Base-by-base conservation (phyloP, 1,284 basidiomycete genomes). In the Sporisorium scitamineum region DNA sequence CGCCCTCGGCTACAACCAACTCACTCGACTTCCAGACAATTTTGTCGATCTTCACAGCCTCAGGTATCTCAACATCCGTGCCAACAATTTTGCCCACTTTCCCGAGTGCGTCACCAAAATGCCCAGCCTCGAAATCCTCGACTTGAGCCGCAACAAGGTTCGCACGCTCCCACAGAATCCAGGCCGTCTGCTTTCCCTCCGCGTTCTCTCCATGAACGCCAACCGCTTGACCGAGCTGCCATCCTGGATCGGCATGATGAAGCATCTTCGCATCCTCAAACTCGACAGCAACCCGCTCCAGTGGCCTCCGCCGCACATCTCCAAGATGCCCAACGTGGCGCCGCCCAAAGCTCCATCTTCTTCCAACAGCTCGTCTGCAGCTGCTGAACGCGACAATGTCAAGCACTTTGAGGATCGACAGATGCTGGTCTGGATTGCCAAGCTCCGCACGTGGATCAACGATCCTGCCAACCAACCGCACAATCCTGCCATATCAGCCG, bases 131-230 rank as follows among this genome's bases (percentile, higher is more conserved):
- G 95, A 99, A 86, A 97, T 96, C 63, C 88, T 99, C 69, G 96
- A 99, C 86, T 89, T 99, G 53, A 95, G 94, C 76, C 91, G 94
- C 76, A 99, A 99, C 87, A 94, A 92, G 87, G 90, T 99, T 81
- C 91, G 90, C 80, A 87, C 89, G 53, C 87, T 98, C 39, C 96
- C 96, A 10, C 87, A 90, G 2, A 88, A 91, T 63, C 93, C 95
- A 4, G 95, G 95, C 18, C 90, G 91, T 6, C 89, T 99, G 18
- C 87, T 90, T 55, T 90, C 92, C 59, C 90, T 99, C 70, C 90
- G 91, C 70, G 94, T 76, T 16, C 91, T 98, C 57, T 95, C 92
- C 29, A 88, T 98, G 54, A 91, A 93, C 22, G 90, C 91, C 83
- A 99, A 99, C 87, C 92, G 91, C 83, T 88, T 99, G 53, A 89